Percentiles rank a stretch among this genome's conserved stretches.
Conservation (phyloP, 495 filamentous ascomycete species). For the Saxophila tyrrhenica region DNA sequence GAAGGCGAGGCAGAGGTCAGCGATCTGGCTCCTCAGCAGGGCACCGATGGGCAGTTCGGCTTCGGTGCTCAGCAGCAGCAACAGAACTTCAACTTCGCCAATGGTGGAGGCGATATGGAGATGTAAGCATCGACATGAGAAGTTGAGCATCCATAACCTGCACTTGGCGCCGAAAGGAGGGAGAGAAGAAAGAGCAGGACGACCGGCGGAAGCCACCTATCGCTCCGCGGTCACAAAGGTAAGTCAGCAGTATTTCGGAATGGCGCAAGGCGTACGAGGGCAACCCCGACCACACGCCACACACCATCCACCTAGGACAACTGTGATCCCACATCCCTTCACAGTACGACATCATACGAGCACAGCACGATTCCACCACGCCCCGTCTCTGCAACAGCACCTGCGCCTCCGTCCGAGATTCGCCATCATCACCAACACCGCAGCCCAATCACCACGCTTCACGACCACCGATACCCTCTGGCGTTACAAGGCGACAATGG, state of each 20-base stretch:
- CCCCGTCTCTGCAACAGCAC: constrained; percentile 2
- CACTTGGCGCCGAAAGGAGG: not conserved
- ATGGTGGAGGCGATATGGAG: constrained; percentile 91
- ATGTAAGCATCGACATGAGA: constrained; percentile 53
- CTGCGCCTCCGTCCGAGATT: constrained; percentile 13
- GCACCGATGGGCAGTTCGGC: constrained; percentile 62
- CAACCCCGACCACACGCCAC: not conserved
- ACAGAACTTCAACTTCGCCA: constrained; percentile 84
- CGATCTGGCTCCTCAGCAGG: constrained; percentile 53
- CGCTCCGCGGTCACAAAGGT: not conserved
- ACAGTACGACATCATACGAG: constrained; percentile 8
- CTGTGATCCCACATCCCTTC: not conserved
- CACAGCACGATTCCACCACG: constrained; percentile 13
- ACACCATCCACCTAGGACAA: not conserved
- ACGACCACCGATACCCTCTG: not conserved
- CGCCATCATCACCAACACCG: constrained; percentile 1
- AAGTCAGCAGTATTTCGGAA: not conserved
- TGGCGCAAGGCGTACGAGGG: not conserved
- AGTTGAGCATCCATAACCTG: not conserved
- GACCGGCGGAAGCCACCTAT: not conserved
- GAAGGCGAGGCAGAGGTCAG: constrained; percentile 69
- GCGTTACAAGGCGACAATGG: not conserved
- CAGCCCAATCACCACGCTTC: not conserved
- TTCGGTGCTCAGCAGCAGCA: constrained; percentile 71
- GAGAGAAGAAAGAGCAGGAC: not conserved